A percentile compares a stretch with the other conserved stretches of the same genome.
These are phyloP conservation scores for Elongisporangium prolatum DNA, from an alignment of 352 stramenopile genomes.

Conservation along the genomic window DNA sequence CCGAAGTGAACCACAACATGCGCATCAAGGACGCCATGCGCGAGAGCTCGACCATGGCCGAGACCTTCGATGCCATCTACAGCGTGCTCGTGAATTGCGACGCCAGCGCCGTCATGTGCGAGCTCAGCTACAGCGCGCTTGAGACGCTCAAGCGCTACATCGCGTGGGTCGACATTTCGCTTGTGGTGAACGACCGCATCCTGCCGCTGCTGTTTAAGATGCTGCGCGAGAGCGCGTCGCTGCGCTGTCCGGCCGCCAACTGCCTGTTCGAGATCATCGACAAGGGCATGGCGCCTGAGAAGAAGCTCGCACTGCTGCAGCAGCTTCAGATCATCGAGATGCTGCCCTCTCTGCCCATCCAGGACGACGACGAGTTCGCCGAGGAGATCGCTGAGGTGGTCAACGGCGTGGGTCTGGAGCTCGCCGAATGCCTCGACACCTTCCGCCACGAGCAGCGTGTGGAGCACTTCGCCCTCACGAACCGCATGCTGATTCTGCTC, in stretches of 20 bases:
- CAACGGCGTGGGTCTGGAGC: slow-evolving; percentile 73
- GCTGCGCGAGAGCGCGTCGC: slow-evolving; percentile 43
- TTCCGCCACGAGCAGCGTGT: slow-evolving; percentile 58
- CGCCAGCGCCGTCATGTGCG: slow-evolving; percentile 56
- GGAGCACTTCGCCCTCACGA: slow-evolving; percentile 46
- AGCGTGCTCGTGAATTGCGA: slow-evolving; percentile 77
- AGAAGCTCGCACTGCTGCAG: slow-evolving; percentile 75
- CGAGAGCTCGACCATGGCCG: slow-evolving; percentile 61
- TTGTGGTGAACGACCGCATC: slow-evolving; percentile 82
- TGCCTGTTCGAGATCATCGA: slow-evolving; percentile 85
- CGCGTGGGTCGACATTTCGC: slow-evolving; percentile 78
- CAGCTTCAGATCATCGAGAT: slow-evolving; percentile 68
- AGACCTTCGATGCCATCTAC: slow-evolving; percentile 81
- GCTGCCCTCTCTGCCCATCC: slow-evolving; percentile 47
- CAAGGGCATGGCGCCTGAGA: slow-evolving; percentile 82
- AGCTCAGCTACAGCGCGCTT: slow-evolving; percentile 63
- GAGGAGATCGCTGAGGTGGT: slow-evolving; percentile 82
- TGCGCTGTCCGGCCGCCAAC: slow-evolving; percentile 71
- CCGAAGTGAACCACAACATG: slow-evolving; percentile 72
- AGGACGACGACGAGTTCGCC: slow-evolving; percentile 77
- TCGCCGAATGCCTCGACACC: slow-evolving; percentile 74
- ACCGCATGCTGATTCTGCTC: slow-evolving; percentile 51
- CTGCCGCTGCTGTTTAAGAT: slow-evolving; percentile 73
- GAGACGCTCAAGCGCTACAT: slow-evolving; percentile 85
- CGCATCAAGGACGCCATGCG: slow-evolving; percentile 87